A percentile compares a stretch with the other conserved stretches of the same genome.
These are phyloP conservation scores for Macrolepiota fuliginosa DNA, from an alignment of 768 basidiomycete species.

Conservation along the genomic window DNA sequence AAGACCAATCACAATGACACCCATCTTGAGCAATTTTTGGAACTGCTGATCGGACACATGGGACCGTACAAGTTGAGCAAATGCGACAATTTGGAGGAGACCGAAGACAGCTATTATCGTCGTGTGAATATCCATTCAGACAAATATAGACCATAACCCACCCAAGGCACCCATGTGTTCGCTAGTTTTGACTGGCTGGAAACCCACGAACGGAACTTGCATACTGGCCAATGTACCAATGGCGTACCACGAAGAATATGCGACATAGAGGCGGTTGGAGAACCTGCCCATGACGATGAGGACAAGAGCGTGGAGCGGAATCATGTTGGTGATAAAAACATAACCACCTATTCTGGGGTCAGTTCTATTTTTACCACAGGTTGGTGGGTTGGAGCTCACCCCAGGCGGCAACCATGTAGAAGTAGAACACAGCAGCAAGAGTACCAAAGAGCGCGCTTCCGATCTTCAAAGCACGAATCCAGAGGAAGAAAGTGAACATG, in stretches of 20 bases:
- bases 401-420: constrained; percentile 99
- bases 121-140: constrained; percentile 12
- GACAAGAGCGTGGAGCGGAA: constrained; percentile 92
- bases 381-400: constrained; percentile 45
- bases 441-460: constrained; percentile 93
- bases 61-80: constrained; percentile 83
- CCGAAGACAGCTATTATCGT: constrained; percentile 79
- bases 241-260: constrained; percentile 97
- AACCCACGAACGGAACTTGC: constrained; percentile 99
- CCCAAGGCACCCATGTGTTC: constrained; percentile 99
- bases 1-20: constrained; percentile 66
- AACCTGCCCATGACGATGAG: constrained; percentile 96
- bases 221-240: constrained; percentile 97
- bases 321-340: constrained; percentile 99
- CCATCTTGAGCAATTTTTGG: constrained; percentile 70
- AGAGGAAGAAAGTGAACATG: constrained; percentile 97
- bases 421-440: constrained; percentile 92
- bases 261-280: constrained; percentile 88
- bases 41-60: constrained; percentile 93
- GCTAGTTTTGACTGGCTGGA: constrained; percentile 95
- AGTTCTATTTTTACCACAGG: constrained; percentile 8
- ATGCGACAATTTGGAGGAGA: constrained; percentile 92
- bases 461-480: constrained; percentile 95
- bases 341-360: constrained; percentile 68
- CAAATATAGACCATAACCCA: constrained; percentile 28